These are phyloP conservation scores for Fusarium liriodendri DNA, from an alignment of 2,329 filamentous ascomycete species.

Conservation along the genomic window DNA sequence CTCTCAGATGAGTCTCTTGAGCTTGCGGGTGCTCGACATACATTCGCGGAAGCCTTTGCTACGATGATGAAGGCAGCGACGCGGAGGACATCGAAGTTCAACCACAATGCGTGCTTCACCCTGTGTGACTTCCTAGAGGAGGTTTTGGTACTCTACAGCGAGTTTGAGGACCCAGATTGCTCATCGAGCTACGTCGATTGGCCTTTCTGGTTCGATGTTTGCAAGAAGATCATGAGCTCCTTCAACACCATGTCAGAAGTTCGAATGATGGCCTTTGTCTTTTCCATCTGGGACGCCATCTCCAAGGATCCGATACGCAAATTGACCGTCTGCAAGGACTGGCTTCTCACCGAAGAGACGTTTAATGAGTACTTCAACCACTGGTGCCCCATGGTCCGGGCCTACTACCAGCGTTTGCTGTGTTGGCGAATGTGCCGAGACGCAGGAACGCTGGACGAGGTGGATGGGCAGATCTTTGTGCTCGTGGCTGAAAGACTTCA, in stretches of 20 bases:
- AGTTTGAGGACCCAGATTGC: slow-evolving; percentile 56
- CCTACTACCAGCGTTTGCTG: slow-evolving; percentile 90
- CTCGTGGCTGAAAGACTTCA: slow-evolving; percentile 75
- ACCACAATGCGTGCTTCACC: slow-evolving; percentile 86
- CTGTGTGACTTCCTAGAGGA: slow-evolving; percentile 94
- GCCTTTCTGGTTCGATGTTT: slow-evolving; percentile 87
- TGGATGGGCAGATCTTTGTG: slow-evolving; percentile 77
- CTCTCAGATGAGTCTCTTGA: slow-evolving; percentile 63
- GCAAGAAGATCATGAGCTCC: slow-evolving; percentile 80
- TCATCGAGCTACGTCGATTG: slow-evolving; percentile 71
- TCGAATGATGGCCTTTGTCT: slow-evolving; percentile 84
- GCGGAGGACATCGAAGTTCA: slow-evolving; percentile 80
- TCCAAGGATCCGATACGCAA: slow-evolving; percentile 75
- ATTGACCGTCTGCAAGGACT: slow-evolving; percentile 75
- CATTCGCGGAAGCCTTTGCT: slow-evolving; percentile 83
- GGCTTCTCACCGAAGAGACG: slow-evolving; percentile 78
- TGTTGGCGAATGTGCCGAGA: slow-evolving; percentile 91
- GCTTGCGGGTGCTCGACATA: slow-evolving; percentile 63
- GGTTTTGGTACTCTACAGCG: slow-evolving; percentile 71
- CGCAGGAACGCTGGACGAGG: slow-evolving; percentile 71
- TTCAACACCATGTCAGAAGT: slow-evolving; percentile 93
- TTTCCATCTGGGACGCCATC: slow-evolving; percentile 81
- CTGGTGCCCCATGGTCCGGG: slow-evolving; percentile 95
- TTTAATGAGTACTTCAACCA: slow-evolving; percentile 90
- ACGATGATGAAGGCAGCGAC: slow-evolving; percentile 79